A percentile compares a stretch with the other conserved stretches of the same genome.
These are phyloP conservation scores for Fagopyrum homotropicum DNA, from an alignment of 148 eudicot genomes.

Conservation along the genomic window DNA sequence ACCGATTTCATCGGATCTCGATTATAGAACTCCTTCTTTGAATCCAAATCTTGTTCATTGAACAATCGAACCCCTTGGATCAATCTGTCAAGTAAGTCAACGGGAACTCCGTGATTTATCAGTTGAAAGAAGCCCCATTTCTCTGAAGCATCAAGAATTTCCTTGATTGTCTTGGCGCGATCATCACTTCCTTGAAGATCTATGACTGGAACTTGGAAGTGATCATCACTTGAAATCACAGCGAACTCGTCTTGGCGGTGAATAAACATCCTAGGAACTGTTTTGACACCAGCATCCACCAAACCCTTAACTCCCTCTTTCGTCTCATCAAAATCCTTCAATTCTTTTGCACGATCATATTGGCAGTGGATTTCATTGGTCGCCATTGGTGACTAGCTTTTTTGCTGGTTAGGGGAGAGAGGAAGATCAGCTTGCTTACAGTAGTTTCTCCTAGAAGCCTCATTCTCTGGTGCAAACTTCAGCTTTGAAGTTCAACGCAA, in stretches of 20 bases:
- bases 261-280: slow-evolving; percentile 5
- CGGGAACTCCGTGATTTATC: not conserved
- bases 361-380: not conserved
- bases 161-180: not conserved
- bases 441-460: not conserved
- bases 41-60: slow-evolving; percentile 4
- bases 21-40: not conserved
- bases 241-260: not conserved
- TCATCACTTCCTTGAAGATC: not conserved
- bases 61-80: not conserved
- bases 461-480: not conserved
- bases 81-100: not conserved
- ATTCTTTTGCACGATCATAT: not conserved
- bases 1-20: not conserved
- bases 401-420: not conserved
- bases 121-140: slow-evolving; percentile 4
- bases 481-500: not conserved
- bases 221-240: not conserved
- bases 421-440: not conserved
- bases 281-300: not conserved
- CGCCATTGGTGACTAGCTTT: not conserved
- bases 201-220: slow-evolving; percentile 1
- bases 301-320: slow-evolving; percentile 2
- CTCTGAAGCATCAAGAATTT: not conserved
- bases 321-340: slow-evolving; percentile 6